Base-by-base conservation (phyloP, 2,329 filamentous ascomycete species). In the Cercospora janseana region DNA sequence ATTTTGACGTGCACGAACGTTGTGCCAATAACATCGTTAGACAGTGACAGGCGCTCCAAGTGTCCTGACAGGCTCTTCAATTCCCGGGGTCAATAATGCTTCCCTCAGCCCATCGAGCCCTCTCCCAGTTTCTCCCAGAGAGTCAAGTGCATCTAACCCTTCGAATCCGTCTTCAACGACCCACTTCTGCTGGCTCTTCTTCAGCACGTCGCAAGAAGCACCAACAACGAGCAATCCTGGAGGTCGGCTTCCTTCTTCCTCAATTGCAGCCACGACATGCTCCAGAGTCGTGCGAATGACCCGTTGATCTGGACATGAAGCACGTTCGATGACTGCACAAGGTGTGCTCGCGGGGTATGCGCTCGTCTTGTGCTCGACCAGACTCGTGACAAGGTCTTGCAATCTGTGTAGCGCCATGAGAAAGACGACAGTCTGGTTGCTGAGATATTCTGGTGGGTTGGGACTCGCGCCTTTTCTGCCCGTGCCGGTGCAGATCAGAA, bases 401-500 rank as follows among this genome's bases (percentile, higher is more conserved):
- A 98, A 83, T 44, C 93, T 81, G 71, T 98, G 93, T 56, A 98
- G 73, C 3, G 89, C 89, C 93, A 98, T 98, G 40, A 98, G 73
- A 59, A 97, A 95, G 3, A 98, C 87, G 1, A 93, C 87, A 0
- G 93, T 97, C 50, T 91, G 80, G 6, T 80, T 86, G 2, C 78
- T 68, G 0, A 91, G 81, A 67, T 83, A 95, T 55, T 84, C 83
- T 0, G 93, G 93, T 26, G 90, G 89, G n/a, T 81, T 75, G 0
- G 90, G 90, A 0, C 88, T 76, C 47, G 81, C 86, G 9, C 93
- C 93, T 71, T 95, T 94, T 63, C 93, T 82, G 1, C 93, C 93
- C 0, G 93, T 98, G 0, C 93, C 93, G 0, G 93, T 98, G 72
- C 93, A 97, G n/a, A 98, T 80, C 20, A 98, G 78, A 0, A 98